Evolutionary conservation across 345 rosid species (phyloP).

Genomic region (Bretschneidera sinensis): DNA sequence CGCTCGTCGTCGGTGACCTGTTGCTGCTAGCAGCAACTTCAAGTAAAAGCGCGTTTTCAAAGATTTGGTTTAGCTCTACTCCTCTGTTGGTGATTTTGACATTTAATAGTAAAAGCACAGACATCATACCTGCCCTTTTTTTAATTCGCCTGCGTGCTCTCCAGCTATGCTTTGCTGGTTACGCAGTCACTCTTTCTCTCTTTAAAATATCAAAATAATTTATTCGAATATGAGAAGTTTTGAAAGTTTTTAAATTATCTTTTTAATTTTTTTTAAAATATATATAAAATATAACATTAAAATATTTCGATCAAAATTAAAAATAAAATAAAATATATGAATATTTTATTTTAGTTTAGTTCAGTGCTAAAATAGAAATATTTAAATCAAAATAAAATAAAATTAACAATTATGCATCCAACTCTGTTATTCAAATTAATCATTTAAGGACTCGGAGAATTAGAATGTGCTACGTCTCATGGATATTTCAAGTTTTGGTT

Average conservation of each 20-base stretch:
- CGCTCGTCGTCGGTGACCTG: background rate
- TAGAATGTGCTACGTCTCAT: no score
- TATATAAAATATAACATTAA: no score
- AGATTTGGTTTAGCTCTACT: background rate
- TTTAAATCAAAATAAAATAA: background rate
- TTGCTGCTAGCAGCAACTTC: background rate
- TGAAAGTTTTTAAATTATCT: no score
- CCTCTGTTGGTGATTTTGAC: no score
- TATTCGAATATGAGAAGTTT: conserved; percentile 15
- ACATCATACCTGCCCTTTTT: conserved; percentile 26
- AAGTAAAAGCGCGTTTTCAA: background rate
- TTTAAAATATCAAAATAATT: background rate
- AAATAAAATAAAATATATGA: no score
- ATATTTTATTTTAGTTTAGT: conserved; percentile 17
- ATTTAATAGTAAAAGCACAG: no score
- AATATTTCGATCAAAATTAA: no score
- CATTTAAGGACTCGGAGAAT: no score
- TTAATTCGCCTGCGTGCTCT: conserved; percentile 31
- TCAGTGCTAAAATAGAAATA: conserved; percentile 11
- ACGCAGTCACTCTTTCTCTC: conserved; percentile 13
- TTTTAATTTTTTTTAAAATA: no score
- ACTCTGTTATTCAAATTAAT: no score
- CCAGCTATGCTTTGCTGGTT: conserved; percentile 31
- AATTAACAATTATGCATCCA: no score
- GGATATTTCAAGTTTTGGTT: no score